Conservation (phyloP, 2,329 filamentous ascomycete genomes). For the Penicillium psychrosexuale region DNA sequence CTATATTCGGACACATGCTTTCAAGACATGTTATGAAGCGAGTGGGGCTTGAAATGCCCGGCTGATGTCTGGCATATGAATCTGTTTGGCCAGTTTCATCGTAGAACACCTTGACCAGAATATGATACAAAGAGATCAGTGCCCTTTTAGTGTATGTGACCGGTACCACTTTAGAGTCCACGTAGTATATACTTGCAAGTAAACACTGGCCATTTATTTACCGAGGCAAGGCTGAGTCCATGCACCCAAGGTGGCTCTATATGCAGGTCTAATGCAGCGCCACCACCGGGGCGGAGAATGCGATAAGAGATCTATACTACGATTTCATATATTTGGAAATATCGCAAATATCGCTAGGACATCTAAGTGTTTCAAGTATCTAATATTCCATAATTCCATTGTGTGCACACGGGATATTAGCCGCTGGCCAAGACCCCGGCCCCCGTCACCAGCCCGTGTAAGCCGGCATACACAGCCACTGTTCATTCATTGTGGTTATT, state of each 20-base stretch:
- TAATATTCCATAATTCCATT: not conserved
- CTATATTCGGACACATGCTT: not conserved
- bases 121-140: not conserved
- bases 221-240: not conserved
- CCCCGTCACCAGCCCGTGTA: slow-evolving; percentile 1
- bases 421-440: slow-evolving; percentile 6
- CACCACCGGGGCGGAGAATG: slow-evolving; percentile 11
- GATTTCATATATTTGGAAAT: not conserved
- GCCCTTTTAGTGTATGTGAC: no score
- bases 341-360: not conserved
- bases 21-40: not conserved
- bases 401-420: not conserved
- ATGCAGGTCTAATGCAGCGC: slow-evolving; percentile 15
- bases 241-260: slow-evolving; percentile 3
- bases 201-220: not conserved
- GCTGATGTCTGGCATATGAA: not conserved
- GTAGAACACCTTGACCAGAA: slow-evolving; percentile 2
- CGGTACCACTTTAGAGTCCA: not conserved
- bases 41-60: not conserved
- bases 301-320: slow-evolving; percentile 9
- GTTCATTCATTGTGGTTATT: not conserved
- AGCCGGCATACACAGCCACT: not conserved
- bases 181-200: not conserved
- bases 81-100: not conserved
- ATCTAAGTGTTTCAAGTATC: not conserved